Conservation (phyloP, 495 filamentous ascomycete genomes). For the Hamigera avellanea region DNA sequence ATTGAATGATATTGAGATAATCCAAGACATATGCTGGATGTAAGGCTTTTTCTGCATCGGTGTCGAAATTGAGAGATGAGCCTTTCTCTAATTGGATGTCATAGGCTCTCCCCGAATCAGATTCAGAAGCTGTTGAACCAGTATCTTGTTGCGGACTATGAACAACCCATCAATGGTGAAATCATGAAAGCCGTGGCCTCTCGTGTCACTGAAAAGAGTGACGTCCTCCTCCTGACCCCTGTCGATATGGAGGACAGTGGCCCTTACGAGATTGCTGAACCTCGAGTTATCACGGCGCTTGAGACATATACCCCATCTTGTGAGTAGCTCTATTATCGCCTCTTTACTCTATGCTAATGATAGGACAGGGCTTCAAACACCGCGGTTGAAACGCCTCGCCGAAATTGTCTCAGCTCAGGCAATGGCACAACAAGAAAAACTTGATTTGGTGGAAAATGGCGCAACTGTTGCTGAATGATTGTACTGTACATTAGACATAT, state of each 20-base stretch:
- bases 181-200: conserved; percentile 99
- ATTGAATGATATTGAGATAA: conserved; percentile 98
- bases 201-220: conserved; percentile 94
- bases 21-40: conserved; percentile 99
- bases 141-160: conserved; percentile 97
- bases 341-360: conserved; percentile 7
- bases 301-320: conserved; percentile 97
- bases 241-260: conserved; percentile 99
- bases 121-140: conserved; percentile 99
- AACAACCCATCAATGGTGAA: conserved; percentile 98
- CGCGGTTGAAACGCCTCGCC: conserved; percentile 82
- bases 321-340: conserved; percentile 30
- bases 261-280: conserved; percentile 98
- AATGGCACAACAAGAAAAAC: conserved; percentile 82
- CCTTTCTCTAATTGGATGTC: conserved; percentile 6
- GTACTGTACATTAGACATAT: conserved; percentile 18
- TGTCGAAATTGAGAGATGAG: too few species aligned
- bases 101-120: conserved; percentile 90
- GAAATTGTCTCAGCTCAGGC: conserved; percentile 97
- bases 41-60: conserved; percentile 31
- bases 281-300: conserved; percentile 85
- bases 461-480: conserved; percentile 17
- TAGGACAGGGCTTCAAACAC: conserved; percentile 76
- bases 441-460: conserved; percentile 44
- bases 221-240: conserved; percentile 81